Base-by-base conservation (phyloP, 1,284 basidiomycete species). In the Polyporus tsugae region DNA sequence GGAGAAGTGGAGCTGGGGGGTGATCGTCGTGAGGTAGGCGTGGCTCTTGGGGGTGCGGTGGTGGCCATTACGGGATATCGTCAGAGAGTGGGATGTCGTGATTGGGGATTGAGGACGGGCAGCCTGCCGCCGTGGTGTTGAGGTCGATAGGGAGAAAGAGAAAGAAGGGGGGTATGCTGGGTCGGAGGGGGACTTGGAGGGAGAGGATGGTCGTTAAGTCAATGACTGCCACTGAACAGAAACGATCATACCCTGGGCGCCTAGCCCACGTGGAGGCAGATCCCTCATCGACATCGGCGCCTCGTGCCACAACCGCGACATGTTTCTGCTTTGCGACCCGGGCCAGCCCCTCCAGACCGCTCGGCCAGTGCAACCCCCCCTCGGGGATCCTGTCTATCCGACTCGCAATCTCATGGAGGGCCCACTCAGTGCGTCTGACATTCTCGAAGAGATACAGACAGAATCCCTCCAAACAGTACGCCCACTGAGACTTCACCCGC, bases 391-490 rank as follows among this genome's bases (percentile, higher is more conserved):
- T 2, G 33, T 36, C 25, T 11, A 11, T 46, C 13, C 33, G 46
- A 11, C 35, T 25, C 9, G 42, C 35, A 11, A 4, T 9, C 7
- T 68, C 61, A 52, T 65, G 42, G 69, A 72, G 29, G 25, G 39
- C 6, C 38, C 36, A 29, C 63, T 68, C 42, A 70, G 62, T 57
- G 75, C 74, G 29, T 69, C 70, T 4, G 66, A 64, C 2, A 42
- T 77, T 36, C 71, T 79, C 25, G 71, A 66, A 2, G 73, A 76
- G 33, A 73, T 79, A 17, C 70, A 71, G 6, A 77, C 81, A 29
- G 87, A 89, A 66, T 79, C 86, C 53, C 82, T 90, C 17, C 80
- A 85, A 70, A 73, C 81, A 57, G 88, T 84, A 76, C 72, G 83
- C 70, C 15, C 11, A 25, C 6, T 33, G 7, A 2, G 11, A 13